These are phyloP conservation scores for Gaeumannomyces sp. DNA, from an alignment of 2,329 filamentous ascomycete genomes.

Conservation along the genomic window DNA sequence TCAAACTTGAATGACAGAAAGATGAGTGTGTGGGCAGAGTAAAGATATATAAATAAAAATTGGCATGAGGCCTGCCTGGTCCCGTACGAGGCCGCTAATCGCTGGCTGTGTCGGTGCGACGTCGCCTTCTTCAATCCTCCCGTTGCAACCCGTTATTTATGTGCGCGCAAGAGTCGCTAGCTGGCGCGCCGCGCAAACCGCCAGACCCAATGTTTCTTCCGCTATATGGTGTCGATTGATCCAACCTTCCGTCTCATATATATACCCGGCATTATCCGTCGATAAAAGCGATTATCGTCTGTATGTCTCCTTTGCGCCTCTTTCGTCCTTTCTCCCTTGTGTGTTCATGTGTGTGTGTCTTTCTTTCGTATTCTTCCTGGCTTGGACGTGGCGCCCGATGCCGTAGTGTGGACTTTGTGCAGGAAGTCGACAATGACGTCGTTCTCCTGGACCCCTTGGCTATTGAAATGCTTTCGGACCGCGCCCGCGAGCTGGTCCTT, in stretches of 20 bases:
- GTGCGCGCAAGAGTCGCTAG: background rate
- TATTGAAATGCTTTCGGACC: constrained; percentile 80
- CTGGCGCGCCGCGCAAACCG: background rate
- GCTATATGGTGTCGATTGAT: background rate
- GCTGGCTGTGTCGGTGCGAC: background rate
- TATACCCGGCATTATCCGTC: background rate
- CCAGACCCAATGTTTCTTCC: background rate
- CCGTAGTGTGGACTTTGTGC: constrained; percentile 56
- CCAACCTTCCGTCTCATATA: background rate
- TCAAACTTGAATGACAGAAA: too few relatives aligned
- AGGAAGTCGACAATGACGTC: constrained; percentile 77
- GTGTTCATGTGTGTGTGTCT: constrained; percentile 9
- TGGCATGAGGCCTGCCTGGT: background rate
- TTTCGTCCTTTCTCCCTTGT: too few relatives aligned
- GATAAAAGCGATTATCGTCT: background rate
- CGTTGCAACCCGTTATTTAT: background rate
- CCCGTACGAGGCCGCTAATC: background rate
- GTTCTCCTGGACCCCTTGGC: constrained; percentile 70
- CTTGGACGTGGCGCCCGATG: constrained; percentile 17
- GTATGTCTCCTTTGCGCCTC: background rate
- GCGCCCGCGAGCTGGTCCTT: constrained; percentile 66
- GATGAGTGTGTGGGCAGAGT: background rate
- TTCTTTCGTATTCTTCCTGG: constrained; percentile 23
- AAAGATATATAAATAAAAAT: background rate
- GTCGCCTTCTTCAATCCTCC: background rate